Evolutionary conservation across 1,284 basidiomycete species (phyloP).

Genomic region (Ganoderma lucidum): DNA sequence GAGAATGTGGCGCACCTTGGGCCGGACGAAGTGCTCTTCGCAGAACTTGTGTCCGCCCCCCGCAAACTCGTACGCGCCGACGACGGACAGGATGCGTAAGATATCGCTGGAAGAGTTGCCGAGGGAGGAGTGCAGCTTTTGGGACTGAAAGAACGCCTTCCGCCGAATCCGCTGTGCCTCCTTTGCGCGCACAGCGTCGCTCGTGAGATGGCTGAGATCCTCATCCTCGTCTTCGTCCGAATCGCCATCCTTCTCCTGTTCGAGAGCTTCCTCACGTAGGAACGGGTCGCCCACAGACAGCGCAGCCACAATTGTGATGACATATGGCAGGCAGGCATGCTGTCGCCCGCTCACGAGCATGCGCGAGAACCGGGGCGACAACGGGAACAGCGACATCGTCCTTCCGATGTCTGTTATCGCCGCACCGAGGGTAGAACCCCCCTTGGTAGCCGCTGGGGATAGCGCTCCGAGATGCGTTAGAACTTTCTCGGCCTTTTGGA

Average conservation of each 20-base stretch:
- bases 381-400: constrained; percentile 93
- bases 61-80: constrained; percentile 96
- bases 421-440: constrained; percentile 51
- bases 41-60: constrained; percentile 87
- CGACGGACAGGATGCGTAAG: constrained; percentile 89
- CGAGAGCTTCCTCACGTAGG: constrained; percentile 80
- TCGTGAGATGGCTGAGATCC: constrained; percentile 63
- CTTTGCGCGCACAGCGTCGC: constrained; percentile 67
- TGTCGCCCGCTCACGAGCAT: constrained; percentile 95
- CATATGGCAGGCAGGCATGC: constrained; percentile 91
- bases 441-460: constrained; percentile 47
- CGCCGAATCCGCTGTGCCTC: constrained; percentile 72
- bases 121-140: constrained; percentile 83
- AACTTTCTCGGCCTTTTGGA: constrained; percentile 86
- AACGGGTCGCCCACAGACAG: constrained; percentile 98
- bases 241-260: constrained; percentile 52
- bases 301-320: constrained; percentile 92
- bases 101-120: constrained; percentile 90
- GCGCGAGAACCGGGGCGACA: constrained; percentile 92
- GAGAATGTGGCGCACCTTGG: constrained; percentile 69
- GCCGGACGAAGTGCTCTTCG: constrained; percentile 88
- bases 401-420: constrained; percentile 90
- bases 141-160: constrained; percentile 82
- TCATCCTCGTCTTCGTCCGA: constrained; percentile 49
- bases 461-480: constrained; percentile 89